Percentiles rank a stretch among this genome's conserved stretches.
These are phyloP conservation scores for Nicotiana obtusifolia DNA, from an alignment of 257 asterid genomes.

Conservation along the genomic window DNA sequence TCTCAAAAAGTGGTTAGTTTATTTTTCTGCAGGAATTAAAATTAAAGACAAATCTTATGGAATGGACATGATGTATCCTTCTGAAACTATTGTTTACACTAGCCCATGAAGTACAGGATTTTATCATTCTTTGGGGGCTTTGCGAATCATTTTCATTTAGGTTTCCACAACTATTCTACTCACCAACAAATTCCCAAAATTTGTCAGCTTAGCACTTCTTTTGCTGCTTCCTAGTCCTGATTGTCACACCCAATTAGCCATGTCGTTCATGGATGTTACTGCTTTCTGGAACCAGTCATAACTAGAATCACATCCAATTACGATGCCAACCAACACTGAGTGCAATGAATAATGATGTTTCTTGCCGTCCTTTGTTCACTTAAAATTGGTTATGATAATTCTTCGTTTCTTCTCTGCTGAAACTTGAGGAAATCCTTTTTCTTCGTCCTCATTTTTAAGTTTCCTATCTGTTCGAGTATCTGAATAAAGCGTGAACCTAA, in stretches of 20 bases:
- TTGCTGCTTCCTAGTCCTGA: background rate
- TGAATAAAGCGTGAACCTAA: background rate
- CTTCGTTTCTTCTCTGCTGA: background rate
- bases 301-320: background rate
- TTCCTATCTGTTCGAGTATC: background rate
- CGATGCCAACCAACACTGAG: background rate
- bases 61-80: background rate
- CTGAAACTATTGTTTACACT: background rate
- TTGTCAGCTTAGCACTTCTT: background rate
- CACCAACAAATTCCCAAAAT: conserved; percentile 2
- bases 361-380: background rate
- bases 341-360: background rate
- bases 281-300: background rate
- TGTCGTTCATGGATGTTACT: background rate
- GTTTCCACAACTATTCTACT: background rate
- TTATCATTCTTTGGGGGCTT: background rate
- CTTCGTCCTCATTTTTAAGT: background rate
- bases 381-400: background rate
- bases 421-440: background rate
- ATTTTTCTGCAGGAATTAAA: background rate
- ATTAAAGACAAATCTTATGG: background rate
- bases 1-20: background rate
- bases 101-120: background rate
- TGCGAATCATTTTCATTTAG: background rate
- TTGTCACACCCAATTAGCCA: background rate